Conservation (phyloP, 345 rosid genomes). For the Acer campestre region DNA sequence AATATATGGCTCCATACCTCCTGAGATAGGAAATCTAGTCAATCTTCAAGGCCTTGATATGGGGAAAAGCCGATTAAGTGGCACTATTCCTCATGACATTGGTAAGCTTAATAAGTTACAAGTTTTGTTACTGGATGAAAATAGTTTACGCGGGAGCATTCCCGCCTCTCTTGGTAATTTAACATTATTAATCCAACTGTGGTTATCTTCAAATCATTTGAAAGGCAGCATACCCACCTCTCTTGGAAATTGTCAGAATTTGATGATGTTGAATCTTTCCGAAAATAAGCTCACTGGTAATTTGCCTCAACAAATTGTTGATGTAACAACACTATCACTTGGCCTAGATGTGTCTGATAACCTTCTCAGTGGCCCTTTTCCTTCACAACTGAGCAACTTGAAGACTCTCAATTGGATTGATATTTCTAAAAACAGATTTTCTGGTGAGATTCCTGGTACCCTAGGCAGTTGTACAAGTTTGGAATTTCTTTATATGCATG, state of each 20-base stretch:
- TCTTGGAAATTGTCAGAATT: slow-evolving; percentile 18
- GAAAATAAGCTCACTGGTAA: slow-evolving; percentile 17
- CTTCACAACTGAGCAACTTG: slow-evolving; percentile 11
- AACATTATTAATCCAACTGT: neutral
- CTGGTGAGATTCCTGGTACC: too few relatives aligned
- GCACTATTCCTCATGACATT: neutral
- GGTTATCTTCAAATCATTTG: neutral
- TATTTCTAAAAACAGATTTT: neutral
- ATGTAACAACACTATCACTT: neutral
- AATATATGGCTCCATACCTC: slow-evolving; percentile 4
- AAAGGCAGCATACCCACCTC: slow-evolving; percentile 25
- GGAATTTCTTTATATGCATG: too few relatives aligned
- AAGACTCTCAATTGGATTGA: neutral
- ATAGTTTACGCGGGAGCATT: slow-evolving; percentile 15
- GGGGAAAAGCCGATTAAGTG: neutral
- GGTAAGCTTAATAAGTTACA: slow-evolving; percentile 15
- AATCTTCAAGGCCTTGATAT: neutral
- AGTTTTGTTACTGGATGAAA: rapidly evolving
- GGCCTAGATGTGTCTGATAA: neutral
- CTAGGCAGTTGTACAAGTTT: too few relatives aligned
- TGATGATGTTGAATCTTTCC: neutral
- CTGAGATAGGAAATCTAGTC: slow-evolving; percentile 19
- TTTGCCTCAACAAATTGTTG: slow-evolving; percentile 14
- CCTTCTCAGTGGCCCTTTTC: slow-evolving; percentile 9
- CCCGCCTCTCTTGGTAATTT: slow-evolving; percentile 10